These are phyloP conservation scores for Komagataella ulmi DNA, from an alignment of 805 yeast species.

Conservation along the genomic window DNA sequence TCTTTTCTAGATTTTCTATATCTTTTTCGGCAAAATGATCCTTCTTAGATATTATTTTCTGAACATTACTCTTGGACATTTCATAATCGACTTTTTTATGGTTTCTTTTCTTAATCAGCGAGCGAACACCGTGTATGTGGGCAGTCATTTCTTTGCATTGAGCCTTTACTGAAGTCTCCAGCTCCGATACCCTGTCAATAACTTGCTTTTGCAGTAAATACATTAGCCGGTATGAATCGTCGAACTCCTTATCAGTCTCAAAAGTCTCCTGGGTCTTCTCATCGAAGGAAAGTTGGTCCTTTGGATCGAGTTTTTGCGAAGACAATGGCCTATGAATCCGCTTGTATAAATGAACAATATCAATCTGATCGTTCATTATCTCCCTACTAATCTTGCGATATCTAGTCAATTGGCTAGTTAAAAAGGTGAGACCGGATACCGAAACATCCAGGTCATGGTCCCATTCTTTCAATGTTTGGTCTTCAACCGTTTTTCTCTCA, in stretches of 20 bases:
- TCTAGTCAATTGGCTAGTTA: constrained; percentile 17
- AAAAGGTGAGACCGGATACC: constrained; percentile 28
- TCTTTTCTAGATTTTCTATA: constrained; percentile 16
- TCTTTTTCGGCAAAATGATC: constrained; percentile 24
- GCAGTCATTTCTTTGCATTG: constrained; percentile 25
- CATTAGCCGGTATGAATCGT: constrained; percentile 14
- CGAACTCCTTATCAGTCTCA: constrained; percentile 15
- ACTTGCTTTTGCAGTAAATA: constrained; percentile 12
- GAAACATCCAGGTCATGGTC: constrained; percentile 27
- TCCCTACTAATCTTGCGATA: constrained; percentile 14
- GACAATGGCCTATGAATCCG: constrained; percentile 22
- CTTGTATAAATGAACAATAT: constrained; percentile 17
- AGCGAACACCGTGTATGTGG: constrained; percentile 21
- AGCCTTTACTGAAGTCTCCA: constrained; percentile 16
- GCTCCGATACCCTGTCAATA: constrained; percentile 8
- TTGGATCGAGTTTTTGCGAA: constrained; percentile 9
- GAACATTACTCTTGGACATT: constrained; percentile 21
- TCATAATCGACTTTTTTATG: constrained; percentile 28
- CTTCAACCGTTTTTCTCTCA: constrained; percentile 21
- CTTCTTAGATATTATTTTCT: constrained; percentile 22
- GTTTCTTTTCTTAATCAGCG: constrained; percentile 28
- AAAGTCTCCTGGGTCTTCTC: constrained; percentile 15
- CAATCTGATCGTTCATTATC: constrained; percentile 20
- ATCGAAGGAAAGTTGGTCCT: constrained; percentile 8
- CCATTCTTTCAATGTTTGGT: constrained; percentile 25